Evolutionary conservation across 371 early-diverging fungal species (phyloP).

Genomic region (Apophysomyces sp.): DNA sequence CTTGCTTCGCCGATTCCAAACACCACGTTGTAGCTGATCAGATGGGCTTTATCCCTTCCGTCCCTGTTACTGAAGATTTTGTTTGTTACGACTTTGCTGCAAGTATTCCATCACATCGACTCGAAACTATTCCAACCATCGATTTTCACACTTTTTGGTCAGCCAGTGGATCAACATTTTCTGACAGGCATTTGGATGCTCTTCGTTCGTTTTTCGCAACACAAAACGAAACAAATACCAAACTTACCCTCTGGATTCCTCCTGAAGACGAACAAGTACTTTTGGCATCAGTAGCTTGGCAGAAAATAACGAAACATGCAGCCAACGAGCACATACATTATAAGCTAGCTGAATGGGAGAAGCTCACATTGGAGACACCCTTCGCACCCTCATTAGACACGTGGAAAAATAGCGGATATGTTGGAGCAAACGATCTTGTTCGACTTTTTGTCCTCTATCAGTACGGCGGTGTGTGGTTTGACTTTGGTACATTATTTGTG

Average conservation of each 20-base stretch:
- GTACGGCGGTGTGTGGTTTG: slow-evolving; percentile 55
- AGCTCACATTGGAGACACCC: slow-evolving; percentile 14
- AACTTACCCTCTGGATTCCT: slow-evolving; percentile 44
- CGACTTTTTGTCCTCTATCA: slow-evolving; percentile 38
- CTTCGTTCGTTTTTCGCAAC: slow-evolving; percentile 46
- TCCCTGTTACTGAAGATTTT: slow-evolving; percentile 40
- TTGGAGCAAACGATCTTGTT: slow-evolving; percentile 17
- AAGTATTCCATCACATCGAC: slow-evolving; percentile 6
- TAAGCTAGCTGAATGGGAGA: slow-evolving; percentile 4
- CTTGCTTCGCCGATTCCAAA: slow-evolving; percentile 24
- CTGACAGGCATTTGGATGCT: slow-evolving; percentile 33
- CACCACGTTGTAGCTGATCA: slow-evolving; percentile 13
- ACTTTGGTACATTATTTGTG: slow-evolving; percentile 40
- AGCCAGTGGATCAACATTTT: slow-evolving; percentile 41
- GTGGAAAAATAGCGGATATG: neutral
- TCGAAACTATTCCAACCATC: slow-evolving; percentile 1
- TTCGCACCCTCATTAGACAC: slow-evolving; percentile 5
- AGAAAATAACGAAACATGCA: neutral
- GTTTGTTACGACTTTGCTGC: slow-evolving; percentile 52
- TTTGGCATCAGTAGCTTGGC: slow-evolving; percentile 22
- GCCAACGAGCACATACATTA: slow-evolving; percentile 17
- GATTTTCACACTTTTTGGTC: slow-evolving; percentile 12
- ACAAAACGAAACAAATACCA: slow-evolving; percentile 29
- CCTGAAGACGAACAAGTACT: slow-evolving; percentile 20
- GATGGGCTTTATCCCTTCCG: slow-evolving; percentile 32